Evolutionary conservation across 768 basidiomycete genomes (phyloP), one percentile per base, ranked within the genome.

Genomic region (Sporobolomyces roseus): DNA sequence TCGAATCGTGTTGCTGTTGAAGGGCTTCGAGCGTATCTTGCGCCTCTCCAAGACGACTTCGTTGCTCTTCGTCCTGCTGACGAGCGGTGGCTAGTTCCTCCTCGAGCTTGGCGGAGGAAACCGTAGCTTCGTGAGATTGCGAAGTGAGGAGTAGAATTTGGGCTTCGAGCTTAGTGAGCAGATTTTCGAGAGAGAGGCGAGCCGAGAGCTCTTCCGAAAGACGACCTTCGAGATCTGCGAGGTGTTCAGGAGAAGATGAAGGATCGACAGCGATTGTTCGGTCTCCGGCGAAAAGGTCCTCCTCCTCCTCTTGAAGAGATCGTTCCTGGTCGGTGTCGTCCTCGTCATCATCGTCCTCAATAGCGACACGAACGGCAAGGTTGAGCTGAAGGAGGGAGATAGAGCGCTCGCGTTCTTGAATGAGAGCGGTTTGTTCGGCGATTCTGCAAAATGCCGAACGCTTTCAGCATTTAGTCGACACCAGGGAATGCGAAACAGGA

Each of bases 301-400:
- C 52, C 27, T 61, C 38, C 29, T 50, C 61, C 29, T 55, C 61
- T 12, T 63, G 54, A 35, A 25, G 38, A 23, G 66, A 35, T 25
- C 58, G 49, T 25, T 8, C 19, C 58, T 25, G 16, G 21, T 53
- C 56, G 4, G 19, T 29, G 10, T 45, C 46, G 19, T 27, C 52
- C 8, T 63, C 65, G 38, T 27, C 52, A 9, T 63, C 65, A 32
- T 61, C 62, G 66, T 61, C 63, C 19, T 63, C 65, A 41, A 69
- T 63, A 5, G 63, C 66, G 32, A 63, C 66, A 14, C 62, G 58
- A 19, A 61, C 58, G 35, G 62, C 70, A 8, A 72, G 63, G 29
- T 61, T 64, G 53, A 56, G 63, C 53, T 67, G 62, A 3, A 72
- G 58, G 13, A 65, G 59, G 6, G 70, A 66, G 41, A 72, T 67